A percentile compares a stretch with the other conserved stretches of the same genome.
Conservation (phyloP, 1,284 basidiomycete species). For the Ganoderma meredithae region DNA sequence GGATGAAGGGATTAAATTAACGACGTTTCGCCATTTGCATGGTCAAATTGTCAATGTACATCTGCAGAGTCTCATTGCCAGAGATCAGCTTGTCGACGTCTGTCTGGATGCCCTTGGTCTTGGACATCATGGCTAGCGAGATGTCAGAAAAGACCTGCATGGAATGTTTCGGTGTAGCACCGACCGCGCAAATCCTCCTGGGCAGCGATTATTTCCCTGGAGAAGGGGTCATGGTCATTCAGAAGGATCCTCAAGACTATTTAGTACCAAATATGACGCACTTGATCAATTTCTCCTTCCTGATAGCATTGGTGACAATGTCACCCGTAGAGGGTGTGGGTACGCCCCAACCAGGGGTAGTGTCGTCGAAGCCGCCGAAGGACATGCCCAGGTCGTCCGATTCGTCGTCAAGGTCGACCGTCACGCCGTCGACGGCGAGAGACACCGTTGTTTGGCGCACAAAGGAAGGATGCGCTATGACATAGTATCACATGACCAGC, state of each 20-base stretch:
- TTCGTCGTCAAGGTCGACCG: slow-evolving; percentile 15
- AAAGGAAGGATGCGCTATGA: background rate
- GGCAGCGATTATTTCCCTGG: slow-evolving; percentile 73
- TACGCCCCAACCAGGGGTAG: slow-evolving; percentile 65
- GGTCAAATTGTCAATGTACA: slow-evolving; percentile 89
- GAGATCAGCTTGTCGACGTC: slow-evolving; percentile 81
- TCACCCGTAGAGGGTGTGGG: slow-evolving; percentile 57
- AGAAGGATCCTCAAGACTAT: background rate
- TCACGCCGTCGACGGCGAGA: slow-evolving; percentile 5
- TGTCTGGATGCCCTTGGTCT: slow-evolving; percentile 71
- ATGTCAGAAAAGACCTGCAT: background rate
- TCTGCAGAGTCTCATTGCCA: slow-evolving; percentile 83
- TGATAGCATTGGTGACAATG: slow-evolving; percentile 75
- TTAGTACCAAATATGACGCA: slow-evolving; percentile 39
- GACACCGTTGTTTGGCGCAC: background rate
- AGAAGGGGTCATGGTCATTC: background rate
- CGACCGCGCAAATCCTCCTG: slow-evolving; percentile 79
- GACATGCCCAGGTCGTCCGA: slow-evolving; percentile 6
- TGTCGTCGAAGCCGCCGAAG: slow-evolving; percentile 62
- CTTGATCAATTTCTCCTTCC: slow-evolving; percentile 73
- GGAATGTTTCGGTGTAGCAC: slow-evolving; percentile 32
- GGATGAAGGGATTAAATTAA: slow-evolving; percentile 42
- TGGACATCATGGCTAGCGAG: slow-evolving; percentile 66
- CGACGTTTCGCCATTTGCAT: slow-evolving; percentile 82
- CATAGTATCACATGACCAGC: slow-evolving; percentile 23